Evolutionary conservation across 192 early-diverging fungal species (phyloP).

Genomic region (Obelidium mucronatum): DNA sequence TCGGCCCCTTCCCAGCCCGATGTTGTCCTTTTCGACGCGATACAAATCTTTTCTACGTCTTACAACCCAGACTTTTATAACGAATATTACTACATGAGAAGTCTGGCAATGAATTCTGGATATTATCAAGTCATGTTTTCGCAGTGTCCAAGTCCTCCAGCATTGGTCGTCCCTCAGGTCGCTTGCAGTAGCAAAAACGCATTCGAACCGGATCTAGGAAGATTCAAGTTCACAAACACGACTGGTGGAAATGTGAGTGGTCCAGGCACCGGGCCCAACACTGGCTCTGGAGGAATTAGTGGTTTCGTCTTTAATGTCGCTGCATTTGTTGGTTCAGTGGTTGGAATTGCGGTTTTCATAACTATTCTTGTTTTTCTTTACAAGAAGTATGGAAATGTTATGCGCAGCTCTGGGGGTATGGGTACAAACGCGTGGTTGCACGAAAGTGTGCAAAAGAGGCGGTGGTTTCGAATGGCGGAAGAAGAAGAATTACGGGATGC

Average conservation of each 20-base stretch:
- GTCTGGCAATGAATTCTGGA: neutral
- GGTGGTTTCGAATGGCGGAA: neutral
- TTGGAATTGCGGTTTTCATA: neutral
- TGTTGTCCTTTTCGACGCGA: neutral
- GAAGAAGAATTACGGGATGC: neutral
- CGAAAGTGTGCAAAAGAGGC: neutral
- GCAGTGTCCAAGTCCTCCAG: neutral
- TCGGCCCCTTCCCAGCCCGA: conserved; percentile 16
- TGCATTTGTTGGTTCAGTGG: neutral
- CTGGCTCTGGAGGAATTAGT: neutral
- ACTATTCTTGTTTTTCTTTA: neutral
- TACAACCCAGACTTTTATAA: neutral
- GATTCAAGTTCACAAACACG: neutral
- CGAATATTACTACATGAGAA: conserved; percentile 6
- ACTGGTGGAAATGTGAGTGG: neutral
- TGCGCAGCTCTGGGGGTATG: neutral
- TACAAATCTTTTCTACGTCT: neutral
- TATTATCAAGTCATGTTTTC: neutral
- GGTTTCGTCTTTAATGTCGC: neutral
- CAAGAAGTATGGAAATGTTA: neutral
- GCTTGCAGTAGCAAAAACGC: neutral
- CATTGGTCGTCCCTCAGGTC: neutral
- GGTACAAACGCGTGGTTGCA: neutral
- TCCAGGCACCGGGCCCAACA: no score
- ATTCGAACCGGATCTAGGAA: neutral